phyloP scores from a whole-genome alignment of 345 rosid genomes.

The Melaleuca quinquenervia region DNA sequence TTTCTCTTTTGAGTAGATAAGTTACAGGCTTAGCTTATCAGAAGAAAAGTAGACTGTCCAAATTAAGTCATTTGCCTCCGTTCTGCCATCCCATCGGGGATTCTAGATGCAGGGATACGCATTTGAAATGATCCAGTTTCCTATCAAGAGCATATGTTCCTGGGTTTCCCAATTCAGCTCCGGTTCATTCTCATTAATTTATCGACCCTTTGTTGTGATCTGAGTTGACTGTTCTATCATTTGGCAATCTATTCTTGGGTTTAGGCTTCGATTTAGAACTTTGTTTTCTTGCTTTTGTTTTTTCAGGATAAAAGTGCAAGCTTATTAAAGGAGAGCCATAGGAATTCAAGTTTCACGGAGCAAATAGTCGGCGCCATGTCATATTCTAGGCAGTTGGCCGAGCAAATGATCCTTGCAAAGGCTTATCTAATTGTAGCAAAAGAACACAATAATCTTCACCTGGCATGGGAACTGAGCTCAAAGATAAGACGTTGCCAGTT shows the following conservation, averaged over 20 bases:
- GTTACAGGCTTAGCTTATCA: neutral
- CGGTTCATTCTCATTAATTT: neutral
- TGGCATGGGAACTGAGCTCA: constrained; percentile 87
- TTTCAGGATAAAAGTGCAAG: constrained; percentile 43
- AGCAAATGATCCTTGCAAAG: constrained; percentile 86
- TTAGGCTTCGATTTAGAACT: neutral
- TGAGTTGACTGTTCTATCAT: neutral
- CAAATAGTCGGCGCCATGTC: constrained; percentile 60
- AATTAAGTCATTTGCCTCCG: neutral
- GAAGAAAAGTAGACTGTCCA: neutral
- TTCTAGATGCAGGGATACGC: neutral
- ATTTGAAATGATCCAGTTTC: neutral
- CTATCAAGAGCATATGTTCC: neutral
- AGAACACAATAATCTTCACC: constrained; percentile 75
- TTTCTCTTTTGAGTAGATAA: neutral
- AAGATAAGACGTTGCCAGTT: constrained; percentile 70
- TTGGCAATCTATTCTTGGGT: neutral
- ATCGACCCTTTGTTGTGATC: neutral
- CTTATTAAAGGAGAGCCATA: constrained; percentile 20
- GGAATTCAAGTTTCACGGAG: constrained; percentile 40
- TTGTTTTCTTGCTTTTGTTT: neutral
- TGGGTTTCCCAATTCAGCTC: neutral
- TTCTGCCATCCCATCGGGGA: neutral
- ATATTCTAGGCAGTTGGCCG: constrained; percentile 65
- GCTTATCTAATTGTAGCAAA: constrained; percentile 87